A percentile compares a stretch with the other conserved stretches of the same genome.
phyloP scores from a whole-genome alignment of 805 yeast species.

The Teunomyces kruisii region DNA sequence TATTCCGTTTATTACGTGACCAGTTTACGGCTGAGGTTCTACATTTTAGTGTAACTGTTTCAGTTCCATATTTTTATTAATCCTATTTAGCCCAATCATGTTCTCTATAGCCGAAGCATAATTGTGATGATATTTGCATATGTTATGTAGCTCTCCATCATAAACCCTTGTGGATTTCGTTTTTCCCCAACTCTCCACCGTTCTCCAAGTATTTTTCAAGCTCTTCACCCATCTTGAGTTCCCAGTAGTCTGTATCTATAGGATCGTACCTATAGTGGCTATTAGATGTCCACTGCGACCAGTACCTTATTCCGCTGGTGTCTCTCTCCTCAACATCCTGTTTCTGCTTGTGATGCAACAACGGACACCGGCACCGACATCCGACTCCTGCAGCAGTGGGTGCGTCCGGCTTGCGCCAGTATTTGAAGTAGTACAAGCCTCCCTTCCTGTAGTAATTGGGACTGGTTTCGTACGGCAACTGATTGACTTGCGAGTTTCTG shows the following conservation, averaged over 20 bases:
- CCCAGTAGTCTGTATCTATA: slow-evolving; percentile 17
- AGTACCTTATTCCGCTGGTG: slow-evolving; percentile 16
- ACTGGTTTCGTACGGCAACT: slow-evolving; percentile 39
- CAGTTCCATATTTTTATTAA: background rate
- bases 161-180: background rate
- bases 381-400: slow-evolving; percentile 59
- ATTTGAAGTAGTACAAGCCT: slow-evolving; percentile 22
- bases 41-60: too few species aligned
- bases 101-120: too few species aligned
- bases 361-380: slow-evolving; percentile 83
- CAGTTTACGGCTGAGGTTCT: too few species aligned
- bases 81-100: too few species aligned
- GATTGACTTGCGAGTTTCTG: slow-evolving; percentile 47
- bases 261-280: slow-evolving; percentile 10
- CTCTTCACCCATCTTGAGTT: slow-evolving; percentile 11
- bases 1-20: too few species aligned
- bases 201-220: slow-evolving; percentile 7
- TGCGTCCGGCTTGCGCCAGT: slow-evolving; percentile 28
- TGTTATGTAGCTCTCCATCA: background rate
- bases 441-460: background rate
- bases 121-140: too few species aligned
- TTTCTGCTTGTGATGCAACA: background rate
- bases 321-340: slow-evolving; percentile 19
- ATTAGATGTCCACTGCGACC: slow-evolving; percentile 17
- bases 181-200: slow-evolving; percentile 12